Conservation (phyloP, 2,329 filamentous ascomycete species). For the Epichloe uncinata region DNA sequence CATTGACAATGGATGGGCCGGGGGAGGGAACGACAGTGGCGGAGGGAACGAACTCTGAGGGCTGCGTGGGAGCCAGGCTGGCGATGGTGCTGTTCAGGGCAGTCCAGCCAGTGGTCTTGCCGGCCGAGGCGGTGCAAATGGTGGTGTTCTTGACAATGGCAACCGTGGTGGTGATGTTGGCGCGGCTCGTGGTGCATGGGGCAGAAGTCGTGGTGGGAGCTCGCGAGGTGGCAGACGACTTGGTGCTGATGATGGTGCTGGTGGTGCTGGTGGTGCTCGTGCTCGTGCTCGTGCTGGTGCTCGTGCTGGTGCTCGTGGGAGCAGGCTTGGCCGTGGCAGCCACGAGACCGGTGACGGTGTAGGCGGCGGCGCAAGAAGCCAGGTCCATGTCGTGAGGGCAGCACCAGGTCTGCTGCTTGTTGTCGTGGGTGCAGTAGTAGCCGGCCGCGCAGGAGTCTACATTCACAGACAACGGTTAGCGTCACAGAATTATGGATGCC, state of each 20-base stretch:
- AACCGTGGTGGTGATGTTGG: conserved; percentile 10
- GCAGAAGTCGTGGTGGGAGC: conserved; percentile 17
- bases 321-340: conserved; percentile 21
- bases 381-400: conserved; percentile 44
- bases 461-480: neutral
- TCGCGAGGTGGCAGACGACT: conserved; percentile 7
- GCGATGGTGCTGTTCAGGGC: conserved; percentile 21
- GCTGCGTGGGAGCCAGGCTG: conserved; percentile 14
- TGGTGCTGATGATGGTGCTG: conserved; percentile 12
- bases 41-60: conserved; percentile 8
- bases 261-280: conserved; percentile 15
- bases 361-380: conserved; percentile 39
- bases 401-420: conserved; percentile 40
- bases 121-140: conserved; percentile 3
- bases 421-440: conserved; percentile 49
- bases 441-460: conserved; percentile 46
- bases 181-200: conserved; percentile 12
- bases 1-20: conserved; percentile 13
- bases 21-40: conserved; percentile 9
- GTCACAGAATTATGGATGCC: too few relatives aligned
- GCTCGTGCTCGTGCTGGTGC: conserved; percentile 9
- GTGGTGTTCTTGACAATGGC: conserved; percentile 5
- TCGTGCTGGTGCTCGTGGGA: too few relatives aligned
- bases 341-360: conserved; percentile 32
- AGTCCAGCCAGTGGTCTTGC: conserved; percentile 17